Conservation (phyloP, 306 rosid species). For the Bauhinia variegata region DNA sequence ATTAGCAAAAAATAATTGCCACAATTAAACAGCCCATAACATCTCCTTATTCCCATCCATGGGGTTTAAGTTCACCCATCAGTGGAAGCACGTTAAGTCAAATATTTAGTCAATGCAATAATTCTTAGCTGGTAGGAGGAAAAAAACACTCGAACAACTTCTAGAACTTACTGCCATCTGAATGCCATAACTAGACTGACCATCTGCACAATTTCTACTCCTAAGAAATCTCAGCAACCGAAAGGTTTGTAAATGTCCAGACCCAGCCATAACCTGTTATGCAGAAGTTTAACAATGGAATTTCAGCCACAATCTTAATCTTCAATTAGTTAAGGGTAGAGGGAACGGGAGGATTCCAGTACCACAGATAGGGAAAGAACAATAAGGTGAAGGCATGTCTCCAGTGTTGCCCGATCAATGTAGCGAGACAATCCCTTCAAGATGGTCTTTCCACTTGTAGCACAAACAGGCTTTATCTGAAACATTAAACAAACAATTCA, state of each 20-base stretch:
- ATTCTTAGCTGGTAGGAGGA: constrained; percentile 6
- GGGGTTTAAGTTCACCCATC: neutral
- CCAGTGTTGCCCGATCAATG: constrained; percentile 89
- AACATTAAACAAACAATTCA: constrained; percentile 23
- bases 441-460: constrained; percentile 59
- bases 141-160: neutral
- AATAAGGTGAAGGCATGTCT: constrained; percentile 87
- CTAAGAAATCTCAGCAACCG: constrained; percentile 84
- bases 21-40: too few species aligned
- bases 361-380: constrained; percentile 96
- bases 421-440: constrained; percentile 87
- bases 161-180: constrained; percentile 93
- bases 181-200: constrained; percentile 85
- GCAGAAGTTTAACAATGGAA: constrained; percentile 39
- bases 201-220: constrained; percentile 88
- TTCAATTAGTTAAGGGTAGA: constrained; percentile 18
- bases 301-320: constrained; percentile 23
- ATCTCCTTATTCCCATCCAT: too few species aligned
- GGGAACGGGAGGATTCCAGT: constrained; percentile 31
- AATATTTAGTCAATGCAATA: neutral
- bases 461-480: constrained; percentile 83
- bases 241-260: constrained; percentile 93
- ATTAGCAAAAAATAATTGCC: too few species aligned
- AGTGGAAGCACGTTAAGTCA: neutral
- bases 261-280: constrained; percentile 94